A percentile compares a stretch with the other conserved stretches of the same genome.
phyloP scores from a whole-genome alignment of 176 grass and related monocot genomes.

The Microstegium vimineum region DNA sequence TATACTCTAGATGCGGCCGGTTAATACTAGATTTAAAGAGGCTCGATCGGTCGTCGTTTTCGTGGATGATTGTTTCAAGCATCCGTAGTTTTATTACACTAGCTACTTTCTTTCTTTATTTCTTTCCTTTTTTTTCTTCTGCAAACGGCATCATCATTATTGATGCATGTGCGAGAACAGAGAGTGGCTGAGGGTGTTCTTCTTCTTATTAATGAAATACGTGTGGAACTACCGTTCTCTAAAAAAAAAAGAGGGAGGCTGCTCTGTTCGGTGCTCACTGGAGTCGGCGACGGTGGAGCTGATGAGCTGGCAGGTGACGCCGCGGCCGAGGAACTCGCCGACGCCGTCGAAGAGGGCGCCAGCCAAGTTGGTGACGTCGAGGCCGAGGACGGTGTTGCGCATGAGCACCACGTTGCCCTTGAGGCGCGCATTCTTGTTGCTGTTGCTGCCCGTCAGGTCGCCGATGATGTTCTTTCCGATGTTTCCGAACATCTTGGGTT shows the following conservation, averaged over 20 bases:
- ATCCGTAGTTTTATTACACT: no score
- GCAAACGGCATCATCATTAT: no score
- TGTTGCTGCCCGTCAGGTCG: background rate
- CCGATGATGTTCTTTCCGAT: background rate
- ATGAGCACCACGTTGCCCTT: background rate
- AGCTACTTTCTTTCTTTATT: no score
- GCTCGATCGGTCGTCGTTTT: no score
- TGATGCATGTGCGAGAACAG: no score
- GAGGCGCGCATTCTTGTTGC: background rate
- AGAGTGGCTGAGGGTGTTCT: no score
- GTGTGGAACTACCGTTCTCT: no score
- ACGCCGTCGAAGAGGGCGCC: background rate
- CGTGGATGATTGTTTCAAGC: background rate
- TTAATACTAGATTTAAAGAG: no score
- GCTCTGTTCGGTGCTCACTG: slow-evolving; percentile 18
- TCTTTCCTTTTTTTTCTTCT: no score
- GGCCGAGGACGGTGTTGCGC: slow-evolving; percentile 1
- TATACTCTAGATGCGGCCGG: no score
- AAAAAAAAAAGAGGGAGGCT: background rate
- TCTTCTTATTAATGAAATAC: no score
- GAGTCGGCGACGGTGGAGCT: slow-evolving; percentile 56
- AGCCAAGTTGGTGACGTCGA: background rate
- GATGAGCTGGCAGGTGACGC: slow-evolving; percentile 66
- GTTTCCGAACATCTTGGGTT: background rate
- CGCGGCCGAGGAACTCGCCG: slow-evolving; percentile 8